Conservation (phyloP, 495 filamentous ascomycete genomes). For the Penicillium alfredii region DNA sequence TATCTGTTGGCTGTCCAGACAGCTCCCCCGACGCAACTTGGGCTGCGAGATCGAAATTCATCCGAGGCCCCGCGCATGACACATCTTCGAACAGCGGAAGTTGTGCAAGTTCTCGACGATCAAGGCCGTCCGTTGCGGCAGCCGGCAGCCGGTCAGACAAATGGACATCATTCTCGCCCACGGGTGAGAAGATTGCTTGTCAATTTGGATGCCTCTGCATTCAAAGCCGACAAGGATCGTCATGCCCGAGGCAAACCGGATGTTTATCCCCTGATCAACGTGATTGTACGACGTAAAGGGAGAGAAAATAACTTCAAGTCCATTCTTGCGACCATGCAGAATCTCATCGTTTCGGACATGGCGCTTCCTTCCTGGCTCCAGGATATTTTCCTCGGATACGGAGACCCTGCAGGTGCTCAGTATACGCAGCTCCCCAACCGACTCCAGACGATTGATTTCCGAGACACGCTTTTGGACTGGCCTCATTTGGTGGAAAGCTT, state of each 20-base stretch:
- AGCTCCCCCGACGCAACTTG: conserved; percentile 44
- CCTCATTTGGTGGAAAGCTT: conserved; percentile 85
- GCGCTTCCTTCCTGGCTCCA: conserved; percentile 88
- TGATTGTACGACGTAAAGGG: conserved; percentile 75
- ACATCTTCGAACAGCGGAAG: conserved; percentile 73
- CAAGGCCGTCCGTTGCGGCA: conserved; percentile 73
- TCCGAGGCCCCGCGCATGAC: conserved; percentile 56
- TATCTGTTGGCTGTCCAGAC: conserved; percentile 69
- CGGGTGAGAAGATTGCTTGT: conserved; percentile 66
- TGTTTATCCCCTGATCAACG: conserved; percentile 80
- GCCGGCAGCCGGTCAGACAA: conserved; percentile 39
- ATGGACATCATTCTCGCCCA: conserved; percentile 48
- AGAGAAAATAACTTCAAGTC: conserved; percentile 98
- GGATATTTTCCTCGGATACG: conserved; percentile 94
- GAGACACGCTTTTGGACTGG: conserved; percentile 95
- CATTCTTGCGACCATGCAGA: conserved; percentile 84
- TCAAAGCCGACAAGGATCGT: conserved; percentile 69
- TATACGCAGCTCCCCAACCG: conserved; percentile 78
- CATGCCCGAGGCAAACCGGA: conserved; percentile 60
- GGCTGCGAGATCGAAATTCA: conserved; percentile 47
- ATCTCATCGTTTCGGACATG: conserved; percentile 77
- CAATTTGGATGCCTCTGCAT: conserved; percentile 72
- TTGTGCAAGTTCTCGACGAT: conserved; percentile 85
- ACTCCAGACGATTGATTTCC: conserved; percentile 73
- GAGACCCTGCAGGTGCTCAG: conserved; percentile 80